phyloP scores from a whole-genome alignment of 345 rosid genomes.

The Eucalyptus tenuipes region DNA sequence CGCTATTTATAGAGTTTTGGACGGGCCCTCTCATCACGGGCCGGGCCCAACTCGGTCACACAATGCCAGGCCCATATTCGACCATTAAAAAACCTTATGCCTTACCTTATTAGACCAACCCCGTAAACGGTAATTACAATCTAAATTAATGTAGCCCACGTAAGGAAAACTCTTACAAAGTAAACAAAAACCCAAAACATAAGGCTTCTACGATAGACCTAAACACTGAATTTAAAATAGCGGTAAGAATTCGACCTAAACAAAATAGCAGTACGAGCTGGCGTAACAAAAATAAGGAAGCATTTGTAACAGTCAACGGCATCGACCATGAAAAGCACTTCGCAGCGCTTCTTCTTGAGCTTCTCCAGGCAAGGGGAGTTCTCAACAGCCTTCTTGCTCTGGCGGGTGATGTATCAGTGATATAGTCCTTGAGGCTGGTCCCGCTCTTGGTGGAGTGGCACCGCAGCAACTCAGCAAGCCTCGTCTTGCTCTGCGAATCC shows the following conservation, averaged over 20 bases:
- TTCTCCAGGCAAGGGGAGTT: conserved; percentile 88
- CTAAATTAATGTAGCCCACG: no score
- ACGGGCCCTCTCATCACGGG: no score
- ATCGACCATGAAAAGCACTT: conserved; percentile 42
- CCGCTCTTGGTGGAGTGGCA: conserved; percentile 91
- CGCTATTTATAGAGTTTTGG: no score
- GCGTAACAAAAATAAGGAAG: neutral
- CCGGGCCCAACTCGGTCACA: no score
- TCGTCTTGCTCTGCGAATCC: conserved; percentile 59
- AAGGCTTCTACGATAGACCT: neutral
- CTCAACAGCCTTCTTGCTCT: conserved; percentile 81
- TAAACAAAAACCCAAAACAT: neutral
- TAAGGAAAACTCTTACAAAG: no score
- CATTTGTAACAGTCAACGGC: conserved; percentile 5
- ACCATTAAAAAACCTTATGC: no score
- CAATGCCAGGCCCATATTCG: no score
- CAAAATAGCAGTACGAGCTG: no score
- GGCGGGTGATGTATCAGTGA: conserved; percentile 87
- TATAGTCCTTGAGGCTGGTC: conserved; percentile 77
- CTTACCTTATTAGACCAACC: no score
- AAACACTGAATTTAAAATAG: neutral
- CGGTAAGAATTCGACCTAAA: no score
- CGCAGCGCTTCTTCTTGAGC: conserved; percentile 73
- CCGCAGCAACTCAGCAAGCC: conserved; percentile 65
- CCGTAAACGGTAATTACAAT: no score